These are phyloP conservation scores for Fusarium redolens DNA, from an alignment of 2,329 filamentous ascomycete genomes.

Conservation along the genomic window DNA sequence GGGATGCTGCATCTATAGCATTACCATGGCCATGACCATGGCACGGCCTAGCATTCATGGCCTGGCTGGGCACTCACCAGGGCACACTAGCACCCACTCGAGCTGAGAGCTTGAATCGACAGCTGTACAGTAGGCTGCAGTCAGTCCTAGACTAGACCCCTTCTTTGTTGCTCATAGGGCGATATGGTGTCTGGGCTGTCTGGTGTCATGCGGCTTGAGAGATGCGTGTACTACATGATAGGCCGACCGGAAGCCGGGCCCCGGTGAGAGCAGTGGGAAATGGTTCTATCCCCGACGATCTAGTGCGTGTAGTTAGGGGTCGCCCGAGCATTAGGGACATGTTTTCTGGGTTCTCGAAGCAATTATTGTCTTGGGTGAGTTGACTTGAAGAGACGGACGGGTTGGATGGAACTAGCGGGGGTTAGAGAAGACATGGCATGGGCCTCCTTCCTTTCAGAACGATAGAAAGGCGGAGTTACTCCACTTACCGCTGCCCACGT, in stretches of 20 bases:
- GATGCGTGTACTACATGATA: conserved; percentile 33
- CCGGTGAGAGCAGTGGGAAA: conserved; percentile 13
- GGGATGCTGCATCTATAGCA: conserved; percentile 16
- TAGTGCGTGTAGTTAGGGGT: conserved; percentile 1
- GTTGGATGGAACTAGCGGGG: conserved; percentile 7
- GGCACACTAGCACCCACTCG: conserved; percentile 27
- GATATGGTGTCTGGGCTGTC: neutral
- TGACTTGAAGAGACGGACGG: neutral
- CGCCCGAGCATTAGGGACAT: conserved; percentile 13
- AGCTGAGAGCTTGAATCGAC: conserved; percentile 27
- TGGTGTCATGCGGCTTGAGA: conserved; percentile 12
- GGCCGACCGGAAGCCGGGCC: conserved; percentile 11
- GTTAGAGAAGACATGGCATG: neutral
- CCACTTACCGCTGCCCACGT: conserved; percentile 38
- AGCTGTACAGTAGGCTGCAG: conserved; percentile 15
- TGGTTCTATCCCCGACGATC: neutral
- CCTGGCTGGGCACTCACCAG: conserved; percentile 28
- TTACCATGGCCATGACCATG: neutral
- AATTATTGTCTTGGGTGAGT: conserved; percentile 7
- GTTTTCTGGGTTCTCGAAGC: conserved; percentile 6
- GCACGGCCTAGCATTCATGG: conserved; percentile 7
- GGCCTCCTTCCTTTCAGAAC: conserved; percentile 2
- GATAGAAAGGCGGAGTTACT: conserved; percentile 20
- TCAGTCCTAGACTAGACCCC: conserved; percentile 1
- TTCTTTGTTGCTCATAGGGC: conserved; percentile 17